These are phyloP conservation scores for Dryas alaskensis DNA, from an alignment of 306 rosid genomes.

Conservation along the genomic window DNA sequence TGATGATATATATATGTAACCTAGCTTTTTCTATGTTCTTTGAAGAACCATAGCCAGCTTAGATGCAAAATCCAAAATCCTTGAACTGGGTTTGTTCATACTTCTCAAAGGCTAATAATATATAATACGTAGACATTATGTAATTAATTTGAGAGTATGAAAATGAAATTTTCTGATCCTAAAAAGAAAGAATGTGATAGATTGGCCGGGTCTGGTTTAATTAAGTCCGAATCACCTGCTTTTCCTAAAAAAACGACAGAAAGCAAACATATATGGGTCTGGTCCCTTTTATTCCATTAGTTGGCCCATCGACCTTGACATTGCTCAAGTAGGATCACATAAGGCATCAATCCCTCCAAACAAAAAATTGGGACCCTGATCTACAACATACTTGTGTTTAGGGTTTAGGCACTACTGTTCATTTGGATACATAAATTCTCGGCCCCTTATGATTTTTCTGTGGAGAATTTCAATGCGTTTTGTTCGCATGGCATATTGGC, in stretches of 20 bases:
- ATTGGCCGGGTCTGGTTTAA: neutral
- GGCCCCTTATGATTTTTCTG: slow-evolving; percentile 7
- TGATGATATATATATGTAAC: too few relatives aligned
- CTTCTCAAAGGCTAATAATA: too few relatives aligned
- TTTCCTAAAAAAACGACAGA: neutral
- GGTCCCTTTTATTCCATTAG: neutral
- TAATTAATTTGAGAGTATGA: neutral
- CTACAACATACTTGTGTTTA: neutral
- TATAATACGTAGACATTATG: too few relatives aligned
- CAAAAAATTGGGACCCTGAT: slow-evolving; percentile 23
- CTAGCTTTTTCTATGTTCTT: too few relatives aligned
- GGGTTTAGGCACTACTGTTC: neutral
- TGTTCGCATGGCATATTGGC: slow-evolving; percentile 20
- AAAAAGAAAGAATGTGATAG: neutral
- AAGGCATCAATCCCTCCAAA: neutral
- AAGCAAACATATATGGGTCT: neutral
- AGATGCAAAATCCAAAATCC: neutral
- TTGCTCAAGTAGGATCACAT: neutral
- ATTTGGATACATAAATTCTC: neutral
- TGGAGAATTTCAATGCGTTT: slow-evolving; percentile 4
- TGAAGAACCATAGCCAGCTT: neutral
- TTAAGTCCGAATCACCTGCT: slow-evolving; percentile 1
- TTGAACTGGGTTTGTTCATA: neutral
- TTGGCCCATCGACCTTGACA: slow-evolving; percentile 8
- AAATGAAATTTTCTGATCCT: neutral